Conservation (phyloP, 768 basidiomycete species). For the Pulveroboletus sp. region DNA sequence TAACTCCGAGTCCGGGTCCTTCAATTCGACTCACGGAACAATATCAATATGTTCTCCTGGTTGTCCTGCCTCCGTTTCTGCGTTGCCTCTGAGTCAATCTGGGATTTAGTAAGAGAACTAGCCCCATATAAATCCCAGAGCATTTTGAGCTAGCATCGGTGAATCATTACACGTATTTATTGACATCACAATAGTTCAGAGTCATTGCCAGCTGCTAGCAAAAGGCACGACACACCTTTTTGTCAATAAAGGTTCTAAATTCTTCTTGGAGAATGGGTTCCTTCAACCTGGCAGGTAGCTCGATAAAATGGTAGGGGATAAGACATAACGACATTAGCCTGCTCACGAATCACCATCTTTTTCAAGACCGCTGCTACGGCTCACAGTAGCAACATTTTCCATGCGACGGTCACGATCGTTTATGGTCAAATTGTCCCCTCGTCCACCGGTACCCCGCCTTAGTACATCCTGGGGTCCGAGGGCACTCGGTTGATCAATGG, state of each 20-base stretch:
- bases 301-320: conserved; percentile 10
- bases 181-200: neutral
- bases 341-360: conserved; percentile 75
- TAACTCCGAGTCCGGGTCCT: no score
- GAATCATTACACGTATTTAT: neutral
- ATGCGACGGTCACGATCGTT: conserved; percentile 36
- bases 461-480: neutral
- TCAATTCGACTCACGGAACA: conserved; percentile 55
- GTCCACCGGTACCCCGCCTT: conserved; percentile 3
- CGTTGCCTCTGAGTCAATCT: conserved; percentile 17
- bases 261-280: conserved; percentile 59
- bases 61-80: conserved; percentile 43
- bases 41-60: conserved; percentile 67
- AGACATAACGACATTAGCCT: neutral
- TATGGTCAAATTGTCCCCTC: neutral
- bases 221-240: conserved; percentile 47
- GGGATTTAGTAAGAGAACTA: conserved; percentile 6
- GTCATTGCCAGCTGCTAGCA: neutral
- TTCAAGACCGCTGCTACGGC: conserved; percentile 73
- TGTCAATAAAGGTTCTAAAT: conserved; percentile 61
- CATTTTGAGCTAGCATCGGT: conserved; percentile 42
- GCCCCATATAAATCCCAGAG: conserved; percentile 42
- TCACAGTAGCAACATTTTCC: conserved; percentile 70
- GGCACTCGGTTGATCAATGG: neutral
- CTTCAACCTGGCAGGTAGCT: conserved; percentile 57